phyloP scores from a whole-genome alignment of 1,139 yeast species.

The Keqinozyma sinolaborantium region DNA sequence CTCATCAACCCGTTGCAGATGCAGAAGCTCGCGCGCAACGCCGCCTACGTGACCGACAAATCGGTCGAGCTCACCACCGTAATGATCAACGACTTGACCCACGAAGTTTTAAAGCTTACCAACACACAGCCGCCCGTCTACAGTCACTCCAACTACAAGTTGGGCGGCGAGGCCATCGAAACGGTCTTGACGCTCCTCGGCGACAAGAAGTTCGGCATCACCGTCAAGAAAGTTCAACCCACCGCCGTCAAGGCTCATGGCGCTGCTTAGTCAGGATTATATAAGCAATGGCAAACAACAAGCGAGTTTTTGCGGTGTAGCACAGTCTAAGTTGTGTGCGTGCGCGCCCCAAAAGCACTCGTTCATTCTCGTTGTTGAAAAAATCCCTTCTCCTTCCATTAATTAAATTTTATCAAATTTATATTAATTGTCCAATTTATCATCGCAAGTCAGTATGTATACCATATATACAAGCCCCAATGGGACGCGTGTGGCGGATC shows the following conservation, averaged over 20 bases:
- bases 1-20: constrained; percentile 65
- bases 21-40: constrained; percentile 55
- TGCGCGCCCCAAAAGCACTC: too few relatives aligned
- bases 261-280: too few relatives aligned
- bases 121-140: constrained; percentile 71
- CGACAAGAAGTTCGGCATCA: constrained; percentile 66
- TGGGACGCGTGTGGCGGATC: too few relatives aligned
- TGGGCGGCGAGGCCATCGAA: constrained; percentile 49
- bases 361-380: too few relatives aligned
- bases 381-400: constrained; percentile 1
- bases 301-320: too few relatives aligned
- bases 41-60: constrained; percentile 43
- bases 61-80: constrained; percentile 82
- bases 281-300: too few relatives aligned
- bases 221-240: constrained; percentile 58
- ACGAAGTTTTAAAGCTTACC: constrained; percentile 69
- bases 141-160: constrained; percentile 73
- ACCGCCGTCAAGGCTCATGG: constrained; percentile 13
- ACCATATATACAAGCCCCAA: background rate
- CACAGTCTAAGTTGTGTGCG: too few relatives aligned
- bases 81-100: constrained; percentile 21
- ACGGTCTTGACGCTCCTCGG: constrained; percentile 56
- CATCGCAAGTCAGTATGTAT: background rate
- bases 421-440: background rate
- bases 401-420: background rate